Evolutionary conservation across 768 basidiomycete species (phyloP), one percentile per base, ranked within the genome.

Genomic region (Mycena crocata): DNA sequence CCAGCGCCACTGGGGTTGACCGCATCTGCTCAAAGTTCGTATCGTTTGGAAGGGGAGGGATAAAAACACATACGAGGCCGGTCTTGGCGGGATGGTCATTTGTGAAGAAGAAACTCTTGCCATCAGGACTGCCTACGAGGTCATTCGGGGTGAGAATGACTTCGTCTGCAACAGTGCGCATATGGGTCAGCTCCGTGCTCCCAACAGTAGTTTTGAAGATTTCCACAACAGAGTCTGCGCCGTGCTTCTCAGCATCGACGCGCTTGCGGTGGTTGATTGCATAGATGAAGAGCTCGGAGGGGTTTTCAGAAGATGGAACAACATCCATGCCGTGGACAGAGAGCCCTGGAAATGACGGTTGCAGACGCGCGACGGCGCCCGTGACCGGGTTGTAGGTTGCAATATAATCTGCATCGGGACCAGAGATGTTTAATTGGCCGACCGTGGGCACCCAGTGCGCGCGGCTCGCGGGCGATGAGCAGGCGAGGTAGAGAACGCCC

Each of bases 201-300:
- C 86, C 85, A 2, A 85, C 66, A 0, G 67, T 76, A 1, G 87
- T 89, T 71, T 83, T 85, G 74, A 93, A 93, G 24, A 94, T 82
- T 73, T 94, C 92, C 28, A 94, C 78, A 56, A 82, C 85, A 1
- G 91, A 91, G 73, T 93, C 88, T 1, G 92, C 90, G n/a, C 92
- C 93, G 7, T 85, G 81, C 19, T 73, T 69, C 13, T 75, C 69
- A 15, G 76, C 80, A 17, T 75, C 76, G 2, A 80, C 62, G 0
- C 90, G 91, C 23, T 78, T 80, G 32, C 89, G 87, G 74, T 93
- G 91, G 73, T 93, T 93, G 68, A 93, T 80, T n/a, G 90, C 79
- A 71, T 91, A 93, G 19, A 93, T 79, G 67, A 85, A 91, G 12
- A 92, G 82, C 50, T 83, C 75, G 15, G 80, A 76, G 5, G 86